Evolutionary conservation across 495 filamentous ascomycete species (phyloP), one percentile per base, ranked within the genome.

Genomic region (Penicillium coprophilum): DNA sequence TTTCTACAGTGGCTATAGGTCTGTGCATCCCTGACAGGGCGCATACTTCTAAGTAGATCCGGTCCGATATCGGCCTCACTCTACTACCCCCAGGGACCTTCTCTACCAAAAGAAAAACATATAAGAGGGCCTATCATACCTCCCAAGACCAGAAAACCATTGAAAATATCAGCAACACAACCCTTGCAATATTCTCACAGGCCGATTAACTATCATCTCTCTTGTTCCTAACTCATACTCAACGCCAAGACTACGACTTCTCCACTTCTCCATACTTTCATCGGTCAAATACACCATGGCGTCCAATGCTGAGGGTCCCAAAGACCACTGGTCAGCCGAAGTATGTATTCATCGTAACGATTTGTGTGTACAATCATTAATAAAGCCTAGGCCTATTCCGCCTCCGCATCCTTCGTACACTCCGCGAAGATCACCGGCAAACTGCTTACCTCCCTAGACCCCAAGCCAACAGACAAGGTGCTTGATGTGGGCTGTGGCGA

Each of bases 401-500:
- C 79, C 52, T 80, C 85, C 23, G 88, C 87, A 3, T 77, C 83
- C n/a, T 92, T 91, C 65, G 87, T 91, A 17, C 85, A 52, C 50
- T 52, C 50, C 5, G 50, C 89, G 12, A 77, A 84, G 59, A 78
- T 91, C 8, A 82, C 88, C 10, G 77, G 75, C 6, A 86, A 81
- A 56, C 77, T 91, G n/a, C 49, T 89, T 27, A 64, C 76, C 52
- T 86, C 83, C 77, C 82, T 92, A 4, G 78, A 85, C 52, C 81
- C 82, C 6, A 76, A 82, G 57, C 75, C 66, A 11, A 64, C 41
- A 62, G 87, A 91, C 63, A 69, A 67, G 34, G 80, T 91, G 60
- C 77, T 92, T 15, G 89, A 92, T 66, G 68, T 91, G 28, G 89
- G 89, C 19, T 91, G 89, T 62, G 89, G 89, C 31, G 88, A 91